Base-by-base conservation (phyloP, 352 stramenopile genomes). In the Globisporangium nunn region DNA sequence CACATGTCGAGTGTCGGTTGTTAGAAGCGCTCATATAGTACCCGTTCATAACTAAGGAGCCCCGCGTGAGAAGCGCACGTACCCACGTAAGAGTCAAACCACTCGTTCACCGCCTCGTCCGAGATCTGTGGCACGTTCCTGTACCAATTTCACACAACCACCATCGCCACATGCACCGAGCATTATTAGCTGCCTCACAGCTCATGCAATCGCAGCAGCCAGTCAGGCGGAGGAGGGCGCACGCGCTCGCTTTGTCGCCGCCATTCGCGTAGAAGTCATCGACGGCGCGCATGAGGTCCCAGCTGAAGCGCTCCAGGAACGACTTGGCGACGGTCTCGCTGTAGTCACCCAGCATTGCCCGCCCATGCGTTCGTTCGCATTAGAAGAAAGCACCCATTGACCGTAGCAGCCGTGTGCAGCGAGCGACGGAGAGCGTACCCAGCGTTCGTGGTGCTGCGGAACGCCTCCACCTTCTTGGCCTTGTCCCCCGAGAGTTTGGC, bases 221-320 rank as follows among this genome's bases (percentile, higher is more conserved):
- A 40, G 41, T 59, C 61, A 54, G 66, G 56, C 51, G 45, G n/a
- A 29, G 44, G n/a, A 4, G 43, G 12, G 55, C 58, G 41, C 51
- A 65, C 54, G 39, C n/a, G 5, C 15, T 47, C 28, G 41, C 52
- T 53, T 48, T 63, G 35, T 83, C 73, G 39, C 81, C 76, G 18
- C 77, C 75, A 56, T 74, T 88, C 23, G 78, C 63, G 64, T 86
- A 92, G 56, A 88, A 92, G 56, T 88, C 75, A 54, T 92, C 79
- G 23, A 92, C 79, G 3, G 81, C 81, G 18, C 75, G 78, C 78
- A 84, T 79, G 31, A 92, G 57, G 52, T 90, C 78, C 81, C 81
- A 92, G 57, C 78, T 88, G 64, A 88, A 88, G 58, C 76, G 80
- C 63, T 88, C 78, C 3, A 90, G 63, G 58, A 90, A 92, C 58